These are phyloP conservation scores for Astrocystis sublimbata DNA, from an alignment of 495 filamentous ascomycete species.

Conservation along the genomic window DNA sequence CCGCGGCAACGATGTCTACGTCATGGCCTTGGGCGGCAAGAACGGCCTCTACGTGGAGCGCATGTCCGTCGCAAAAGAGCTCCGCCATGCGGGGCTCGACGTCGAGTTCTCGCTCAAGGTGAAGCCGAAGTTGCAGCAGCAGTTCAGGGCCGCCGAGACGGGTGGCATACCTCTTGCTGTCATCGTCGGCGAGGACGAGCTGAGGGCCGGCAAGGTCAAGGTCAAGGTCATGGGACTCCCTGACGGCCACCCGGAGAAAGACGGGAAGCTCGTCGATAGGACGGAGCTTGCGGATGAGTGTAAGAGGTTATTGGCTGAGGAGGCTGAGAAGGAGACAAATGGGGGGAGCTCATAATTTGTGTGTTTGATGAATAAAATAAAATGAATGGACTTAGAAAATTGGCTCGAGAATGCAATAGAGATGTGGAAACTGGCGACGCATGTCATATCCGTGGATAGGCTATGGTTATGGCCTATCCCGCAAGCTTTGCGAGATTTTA, in stretches of 20 bases:
- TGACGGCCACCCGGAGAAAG: slow-evolving; percentile 82
- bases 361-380: not conserved
- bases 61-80: slow-evolving; percentile 67
- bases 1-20: slow-evolving; percentile 74
- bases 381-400: not conserved
- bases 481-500: no score
- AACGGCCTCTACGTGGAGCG: slow-evolving; percentile 77
- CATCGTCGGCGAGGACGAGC: slow-evolving; percentile 79
- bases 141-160: slow-evolving; percentile 79
- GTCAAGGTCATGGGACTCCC: slow-evolving; percentile 82
- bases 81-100: slow-evolving; percentile 83
- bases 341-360: no score
- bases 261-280: slow-evolving; percentile 70
- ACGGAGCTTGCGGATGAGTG: slow-evolving; percentile 64
- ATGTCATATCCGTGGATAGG: no score
- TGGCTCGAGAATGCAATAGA: no score
- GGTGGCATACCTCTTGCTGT: slow-evolving; percentile 71
- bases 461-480: no score
- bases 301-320: slow-evolving; percentile 37
- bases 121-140: slow-evolving; percentile 74
- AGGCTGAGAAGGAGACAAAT: slow-evolving; percentile 9
- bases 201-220: slow-evolving; percentile 71
- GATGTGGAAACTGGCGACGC: no score
- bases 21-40: slow-evolving; percentile 93
- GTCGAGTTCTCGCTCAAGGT: slow-evolving; percentile 77